These are phyloP conservation scores for Flaveria ramosissima DNA, from an alignment of 129 eudicot species.

Conservation along the genomic window DNA sequence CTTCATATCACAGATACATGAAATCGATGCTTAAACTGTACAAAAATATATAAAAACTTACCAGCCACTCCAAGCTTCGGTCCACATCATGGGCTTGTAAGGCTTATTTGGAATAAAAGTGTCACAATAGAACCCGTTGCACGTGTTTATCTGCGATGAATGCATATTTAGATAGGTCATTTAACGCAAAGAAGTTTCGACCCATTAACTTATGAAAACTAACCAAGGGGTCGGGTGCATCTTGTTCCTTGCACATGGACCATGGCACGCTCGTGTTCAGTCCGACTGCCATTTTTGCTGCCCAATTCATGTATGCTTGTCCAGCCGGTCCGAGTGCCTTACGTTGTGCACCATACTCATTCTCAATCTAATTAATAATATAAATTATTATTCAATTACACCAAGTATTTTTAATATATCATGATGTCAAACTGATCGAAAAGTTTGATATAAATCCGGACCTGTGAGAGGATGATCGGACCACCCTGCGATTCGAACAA, in stretches of 20 bases:
- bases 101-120: slow-evolving; percentile 78
- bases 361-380: slow-evolving; percentile 66
- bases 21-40: not conserved
- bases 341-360: slow-evolving; percentile 76
- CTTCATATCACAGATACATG: not conserved
- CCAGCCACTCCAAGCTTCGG: slow-evolving; percentile 99
- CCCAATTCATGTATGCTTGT: slow-evolving; percentile 75
- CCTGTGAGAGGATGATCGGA: slow-evolving; percentile 94
- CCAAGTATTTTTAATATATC: not conserved
- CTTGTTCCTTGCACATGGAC: slow-evolving; percentile 93
- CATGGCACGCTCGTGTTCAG: slow-evolving; percentile 89
- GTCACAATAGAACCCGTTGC: slow-evolving; percentile 93
- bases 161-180: not conserved
- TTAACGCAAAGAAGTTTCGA: not conserved
- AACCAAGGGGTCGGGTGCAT: slow-evolving; percentile 96
- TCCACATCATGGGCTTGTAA: slow-evolving; percentile 89
- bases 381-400: not conserved
- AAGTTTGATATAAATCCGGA: slow-evolving; percentile 19
- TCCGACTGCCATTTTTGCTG: slow-evolving; percentile 89
- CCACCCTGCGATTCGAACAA: slow-evolving; percentile 90
- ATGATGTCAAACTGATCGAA: not conserved
- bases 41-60: slow-evolving; percentile 20
- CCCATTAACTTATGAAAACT: slow-evolving; percentile 8
- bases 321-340: slow-evolving; percentile 66
- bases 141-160: slow-evolving; percentile 73